Conservation (phyloP, 1,284 basidiomycete genomes). For the Apiotrichum montevideense region DNA sequence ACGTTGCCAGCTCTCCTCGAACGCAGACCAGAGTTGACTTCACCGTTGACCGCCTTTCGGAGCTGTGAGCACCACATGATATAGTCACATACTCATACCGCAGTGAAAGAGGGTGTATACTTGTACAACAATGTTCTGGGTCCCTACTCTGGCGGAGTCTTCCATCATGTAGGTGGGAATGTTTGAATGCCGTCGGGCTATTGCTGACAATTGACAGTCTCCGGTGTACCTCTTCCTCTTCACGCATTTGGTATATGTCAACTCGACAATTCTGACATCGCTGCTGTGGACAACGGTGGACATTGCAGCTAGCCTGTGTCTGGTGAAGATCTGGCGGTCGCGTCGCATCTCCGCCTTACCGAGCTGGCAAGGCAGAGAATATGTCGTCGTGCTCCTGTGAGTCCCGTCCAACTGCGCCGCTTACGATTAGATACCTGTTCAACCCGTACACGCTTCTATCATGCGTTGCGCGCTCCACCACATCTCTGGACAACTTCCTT, state of each 20-base stretch:
- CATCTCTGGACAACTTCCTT: conserved; percentile 68
- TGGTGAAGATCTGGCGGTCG: conserved; percentile 38
- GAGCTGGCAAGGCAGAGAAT: not conserved
- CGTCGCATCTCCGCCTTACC: not conserved
- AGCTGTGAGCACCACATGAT: conserved; percentile 26
- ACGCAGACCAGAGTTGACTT: conserved; percentile 63
- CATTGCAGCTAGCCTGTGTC: conserved; percentile 58
- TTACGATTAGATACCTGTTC: conserved; percentile 62
- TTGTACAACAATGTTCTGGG: conserved; percentile 65
- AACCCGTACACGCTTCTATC: conserved; percentile 82
- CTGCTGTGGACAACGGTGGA: conserved; percentile 68
- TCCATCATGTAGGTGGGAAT: conserved; percentile 63
- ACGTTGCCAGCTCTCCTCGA: conserved; percentile 37
- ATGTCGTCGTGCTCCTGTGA: conserved; percentile 57
- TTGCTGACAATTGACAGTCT: conserved; percentile 53
- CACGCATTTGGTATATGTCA: conserved; percentile 56
- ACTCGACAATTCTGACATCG: conserved; percentile 51
- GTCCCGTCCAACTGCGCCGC: conserved; percentile 31
- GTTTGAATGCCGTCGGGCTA: not conserved
- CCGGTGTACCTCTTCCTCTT: conserved; percentile 74
- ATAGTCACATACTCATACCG: not conserved
- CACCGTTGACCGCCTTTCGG: conserved; percentile 68
- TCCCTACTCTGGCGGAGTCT: conserved; percentile 76
- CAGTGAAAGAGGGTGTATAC: conserved; percentile 82
- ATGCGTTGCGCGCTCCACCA: conserved; percentile 71